phyloP scores from a whole-genome alignment of 441 rosid species.

The Syzygium syzygioides region DNA sequence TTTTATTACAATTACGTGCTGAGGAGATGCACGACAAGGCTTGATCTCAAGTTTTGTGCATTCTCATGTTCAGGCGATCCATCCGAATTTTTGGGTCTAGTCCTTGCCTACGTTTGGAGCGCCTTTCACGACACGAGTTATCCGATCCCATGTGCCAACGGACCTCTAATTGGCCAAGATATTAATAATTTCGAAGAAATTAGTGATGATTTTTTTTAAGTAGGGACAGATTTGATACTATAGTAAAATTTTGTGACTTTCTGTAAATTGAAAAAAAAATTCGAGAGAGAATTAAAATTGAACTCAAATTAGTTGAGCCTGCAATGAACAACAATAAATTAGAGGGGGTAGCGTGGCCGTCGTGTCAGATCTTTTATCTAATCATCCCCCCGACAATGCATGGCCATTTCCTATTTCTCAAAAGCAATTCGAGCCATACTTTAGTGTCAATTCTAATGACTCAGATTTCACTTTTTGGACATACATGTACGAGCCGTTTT shows the following conservation, averaged over 20 bases:
- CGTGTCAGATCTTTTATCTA: neutral
- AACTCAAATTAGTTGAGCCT: neutral
- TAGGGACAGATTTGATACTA: neutral
- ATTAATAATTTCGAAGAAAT: neutral
- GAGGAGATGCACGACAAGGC: neutral
- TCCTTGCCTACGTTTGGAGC: neutral
- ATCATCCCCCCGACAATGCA: neutral
- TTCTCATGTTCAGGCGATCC: neutral
- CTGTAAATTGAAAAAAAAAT: neutral
- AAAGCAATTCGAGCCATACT: neutral
- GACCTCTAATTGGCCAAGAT: fast-evolving
- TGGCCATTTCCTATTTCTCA: neutral
- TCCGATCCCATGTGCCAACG: neutral
- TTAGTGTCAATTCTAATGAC: neutral
- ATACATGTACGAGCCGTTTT: neutral
- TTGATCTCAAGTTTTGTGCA: neutral
- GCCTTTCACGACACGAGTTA: neutral
- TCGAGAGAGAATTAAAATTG: neutral
- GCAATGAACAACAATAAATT: neutral
- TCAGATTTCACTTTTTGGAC: neutral
- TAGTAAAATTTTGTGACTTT: neutral
- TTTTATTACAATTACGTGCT: neutral
- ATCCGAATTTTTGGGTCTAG: neutral
- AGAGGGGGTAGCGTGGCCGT: neutral
- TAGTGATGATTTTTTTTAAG: fast-evolving